Conservation (phyloP, 2,329 filamentous ascomycete species). For the Claviceps pazoutovae region DNA sequence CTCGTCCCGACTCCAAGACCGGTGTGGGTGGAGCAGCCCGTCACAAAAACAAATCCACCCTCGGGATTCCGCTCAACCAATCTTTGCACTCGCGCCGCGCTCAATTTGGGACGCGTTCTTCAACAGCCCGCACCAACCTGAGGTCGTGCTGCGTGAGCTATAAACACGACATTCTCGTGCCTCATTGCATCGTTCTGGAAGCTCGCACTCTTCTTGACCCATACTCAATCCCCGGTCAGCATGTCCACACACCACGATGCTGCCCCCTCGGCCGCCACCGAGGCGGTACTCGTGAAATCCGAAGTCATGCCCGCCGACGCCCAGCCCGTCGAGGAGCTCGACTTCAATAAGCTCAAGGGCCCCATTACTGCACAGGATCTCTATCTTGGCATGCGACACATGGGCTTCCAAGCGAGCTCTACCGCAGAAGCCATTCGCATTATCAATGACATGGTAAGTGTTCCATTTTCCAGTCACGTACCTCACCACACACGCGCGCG, state of each 20-base stretch:
- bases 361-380: slow-evolving; percentile 79
- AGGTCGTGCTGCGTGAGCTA: background rate
- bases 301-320: slow-evolving; percentile 65
- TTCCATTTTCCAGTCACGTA: background rate
- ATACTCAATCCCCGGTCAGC: background rate
- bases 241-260: slow-evolving; percentile 15
- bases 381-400: slow-evolving; percentile 65
- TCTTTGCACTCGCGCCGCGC: too few relatives aligned
- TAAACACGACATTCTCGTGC: background rate
- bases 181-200: background rate
- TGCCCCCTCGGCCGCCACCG: slow-evolving; percentile 50
- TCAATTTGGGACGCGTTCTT: background rate
- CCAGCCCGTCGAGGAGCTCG: slow-evolving; percentile 76
- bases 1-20: background rate
- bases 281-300: slow-evolving; percentile 76
- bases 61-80: background rate
- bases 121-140: background rate
- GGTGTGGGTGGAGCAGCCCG: background rate
- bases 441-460: slow-evolving; percentile 82
- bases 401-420: slow-evolving; percentile 61
- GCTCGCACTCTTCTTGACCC: too few relatives aligned
- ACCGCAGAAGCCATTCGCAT: slow-evolving; percentile 80
- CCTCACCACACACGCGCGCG: background rate
- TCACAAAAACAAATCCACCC: background rate
- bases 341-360: slow-evolving; percentile 71